Conservation (phyloP, 1,139 yeast genomes). For the Magnusiomyces paraingens region DNA sequence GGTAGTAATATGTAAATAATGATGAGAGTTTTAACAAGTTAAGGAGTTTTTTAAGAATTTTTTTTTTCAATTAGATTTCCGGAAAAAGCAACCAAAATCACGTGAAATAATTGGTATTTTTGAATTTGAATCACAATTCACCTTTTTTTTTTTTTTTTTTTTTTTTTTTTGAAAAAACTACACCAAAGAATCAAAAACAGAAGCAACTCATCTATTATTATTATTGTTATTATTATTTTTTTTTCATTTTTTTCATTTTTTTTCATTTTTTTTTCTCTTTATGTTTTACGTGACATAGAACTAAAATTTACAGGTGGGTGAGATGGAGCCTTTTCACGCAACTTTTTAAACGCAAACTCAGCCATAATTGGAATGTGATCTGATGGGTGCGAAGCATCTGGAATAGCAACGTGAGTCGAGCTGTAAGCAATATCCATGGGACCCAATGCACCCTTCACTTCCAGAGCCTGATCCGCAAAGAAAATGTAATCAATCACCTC, state of each 20-base stretch:
- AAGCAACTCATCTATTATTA: neutral
- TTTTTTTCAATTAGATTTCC: too few species aligned
- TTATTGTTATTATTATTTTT: neutral
- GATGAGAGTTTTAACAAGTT: too few species aligned
- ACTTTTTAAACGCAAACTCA: slow-evolving; percentile 64
- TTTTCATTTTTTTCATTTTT: neutral
- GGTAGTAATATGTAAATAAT: too few species aligned
- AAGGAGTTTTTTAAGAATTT: too few species aligned
- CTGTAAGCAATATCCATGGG: slow-evolving; percentile 74
- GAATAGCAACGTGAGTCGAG: slow-evolving; percentile 78
- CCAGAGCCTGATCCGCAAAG: slow-evolving; percentile 74
- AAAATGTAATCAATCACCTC: slow-evolving; percentile 93
- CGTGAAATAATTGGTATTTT: too few species aligned
- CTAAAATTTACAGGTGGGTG: slow-evolving; percentile 26
- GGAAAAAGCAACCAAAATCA: too few species aligned
- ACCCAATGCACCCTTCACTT: slow-evolving; percentile 82
- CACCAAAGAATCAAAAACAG: too few species aligned
- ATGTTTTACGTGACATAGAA: slow-evolving; percentile 8
- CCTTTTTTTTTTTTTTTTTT: too few species aligned
- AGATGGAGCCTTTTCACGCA: slow-evolving; percentile 25
- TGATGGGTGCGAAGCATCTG: slow-evolving; percentile 89
- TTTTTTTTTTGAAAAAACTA: too few species aligned
- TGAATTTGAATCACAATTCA: too few species aligned
- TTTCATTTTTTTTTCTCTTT: neutral
- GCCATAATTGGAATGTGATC: slow-evolving; percentile 86